phyloP scores from a whole-genome alignment of 352 stramenopile species.

The Elongisporangium anandrum region DNA sequence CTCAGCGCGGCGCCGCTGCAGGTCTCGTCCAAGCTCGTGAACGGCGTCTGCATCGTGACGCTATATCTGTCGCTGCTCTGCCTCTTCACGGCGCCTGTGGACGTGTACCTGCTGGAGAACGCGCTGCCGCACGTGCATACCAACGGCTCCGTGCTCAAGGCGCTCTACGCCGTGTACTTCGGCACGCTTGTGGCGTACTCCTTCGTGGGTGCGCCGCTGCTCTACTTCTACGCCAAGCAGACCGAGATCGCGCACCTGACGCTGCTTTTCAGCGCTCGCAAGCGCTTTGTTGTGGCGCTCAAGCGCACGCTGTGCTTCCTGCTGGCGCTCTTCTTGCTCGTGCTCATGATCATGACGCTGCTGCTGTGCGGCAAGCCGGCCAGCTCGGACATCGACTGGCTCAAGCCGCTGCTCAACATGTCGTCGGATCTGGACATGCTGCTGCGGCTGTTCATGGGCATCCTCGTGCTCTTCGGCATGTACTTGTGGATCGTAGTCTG shows the following conservation, averaged over 20 bases:
- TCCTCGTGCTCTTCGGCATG: constrained; percentile 66
- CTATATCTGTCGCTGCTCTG: constrained; percentile 72
- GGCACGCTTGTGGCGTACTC: constrained; percentile 52
- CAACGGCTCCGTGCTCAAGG: constrained; percentile 43
- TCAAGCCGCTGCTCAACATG: constrained; percentile 75
- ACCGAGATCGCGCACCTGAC: constrained; percentile 84
- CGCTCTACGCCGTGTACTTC: constrained; percentile 77
- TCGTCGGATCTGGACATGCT: constrained; percentile 72
- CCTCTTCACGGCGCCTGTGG: constrained; percentile 73
- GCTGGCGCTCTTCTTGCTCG: constrained; percentile 53
- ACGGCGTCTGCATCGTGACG: constrained; percentile 55
- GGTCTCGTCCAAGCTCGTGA: constrained; percentile 69
- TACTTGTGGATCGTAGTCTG: constrained; percentile 79
- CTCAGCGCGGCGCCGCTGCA: constrained; percentile 54
- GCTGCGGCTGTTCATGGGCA: constrained; percentile 63
- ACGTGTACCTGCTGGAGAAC: constrained; percentile 79
- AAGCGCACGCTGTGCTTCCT: constrained; percentile 80
- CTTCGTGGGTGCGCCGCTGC: constrained; percentile 66
- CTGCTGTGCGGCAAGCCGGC: constrained; percentile 75
- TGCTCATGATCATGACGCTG: constrained; percentile 64
- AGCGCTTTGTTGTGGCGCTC: constrained; percentile 50
- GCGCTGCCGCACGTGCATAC: constrained; percentile 49
- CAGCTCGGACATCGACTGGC: constrained; percentile 75
- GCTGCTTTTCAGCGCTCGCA: constrained; percentile 42
- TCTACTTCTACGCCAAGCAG: constrained; percentile 81